Conservation (phyloP, 108 stramenopile genomes). For the Licmophora abbreviata region DNA sequence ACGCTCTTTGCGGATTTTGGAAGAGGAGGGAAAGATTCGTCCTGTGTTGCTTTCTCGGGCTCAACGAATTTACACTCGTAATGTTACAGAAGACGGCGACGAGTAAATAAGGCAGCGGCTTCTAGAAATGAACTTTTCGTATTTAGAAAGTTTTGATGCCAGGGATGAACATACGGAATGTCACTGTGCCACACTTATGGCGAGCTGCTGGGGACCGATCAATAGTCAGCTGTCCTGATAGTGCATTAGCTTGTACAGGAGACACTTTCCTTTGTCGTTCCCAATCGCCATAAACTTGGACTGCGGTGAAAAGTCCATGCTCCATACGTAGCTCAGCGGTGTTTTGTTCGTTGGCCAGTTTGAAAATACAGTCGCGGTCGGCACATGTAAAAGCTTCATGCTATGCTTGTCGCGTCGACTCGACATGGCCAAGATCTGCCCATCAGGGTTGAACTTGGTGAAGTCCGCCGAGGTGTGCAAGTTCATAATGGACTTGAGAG, state of each 20-base stretch:
- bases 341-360: slow-evolving; percentile 98
- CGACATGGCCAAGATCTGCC: slow-evolving; percentile 90
- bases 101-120: slow-evolving; percentile 30
- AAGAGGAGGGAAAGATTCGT: slow-evolving; percentile 92
- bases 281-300: slow-evolving; percentile 85
- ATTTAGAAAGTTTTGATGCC: no score
- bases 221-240: slow-evolving; percentile 18
- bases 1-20: slow-evolving; percentile 87
- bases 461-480: slow-evolving; percentile 76
- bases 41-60: slow-evolving; percentile 84
- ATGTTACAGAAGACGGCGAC: slow-evolving; percentile 71
- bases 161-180: no score
- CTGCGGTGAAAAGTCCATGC: slow-evolving; percentile 89
- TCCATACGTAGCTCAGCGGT: slow-evolving; percentile 89
- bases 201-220: background rate
- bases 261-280: slow-evolving; percentile 92
- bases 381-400: slow-evolving; percentile 86
- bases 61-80: slow-evolving; percentile 97
- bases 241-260: slow-evolving; percentile 83
- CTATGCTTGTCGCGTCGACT: slow-evolving; percentile 76
- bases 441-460: slow-evolving; percentile 81
- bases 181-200: no score
- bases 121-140: no score
- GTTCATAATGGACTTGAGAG: slow-evolving; percentile 93
- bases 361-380: slow-evolving; percentile 85